Conservation (phyloP, 345 rosid species). For the Populus pruinosa region DNA sequence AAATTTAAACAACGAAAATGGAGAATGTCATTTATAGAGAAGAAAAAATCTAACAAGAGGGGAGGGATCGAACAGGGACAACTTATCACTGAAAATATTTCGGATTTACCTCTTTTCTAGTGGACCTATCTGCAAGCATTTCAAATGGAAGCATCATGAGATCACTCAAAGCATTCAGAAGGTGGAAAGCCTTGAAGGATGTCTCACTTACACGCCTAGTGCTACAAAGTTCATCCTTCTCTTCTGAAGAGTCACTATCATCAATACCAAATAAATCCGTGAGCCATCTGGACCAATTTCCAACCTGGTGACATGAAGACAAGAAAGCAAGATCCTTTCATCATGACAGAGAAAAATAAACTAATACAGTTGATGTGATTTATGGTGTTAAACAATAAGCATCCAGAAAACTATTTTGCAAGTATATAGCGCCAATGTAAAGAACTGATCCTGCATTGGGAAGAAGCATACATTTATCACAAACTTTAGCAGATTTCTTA, state of each 20-base stretch:
- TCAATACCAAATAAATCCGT: constrained; percentile 71
- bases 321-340: constrained; percentile 7
- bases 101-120: constrained; percentile 68
- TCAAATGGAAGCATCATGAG: constrained; percentile 96
- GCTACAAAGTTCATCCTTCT: constrained; percentile 23
- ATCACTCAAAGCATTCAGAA: constrained; percentile 82
- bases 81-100: neutral
- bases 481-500: neutral
- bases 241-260: constrained; percentile 44
- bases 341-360: neutral
- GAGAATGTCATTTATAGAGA: constrained; percentile 9
- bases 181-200: constrained; percentile 67
- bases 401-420: neutral
- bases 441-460: neutral
- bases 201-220: constrained; percentile 32
- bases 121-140: constrained; percentile 66
- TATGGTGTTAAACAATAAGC: neutral
- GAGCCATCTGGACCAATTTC: constrained; percentile 97
- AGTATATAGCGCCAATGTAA: neutral
- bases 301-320: constrained; percentile 45
- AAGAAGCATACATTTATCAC: neutral
- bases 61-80: neutral
- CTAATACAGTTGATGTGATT: neutral
- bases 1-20: neutral
- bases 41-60: neutral